Conservation (phyloP, 2,329 filamentous ascomycete genomes). For the Pyrenophora graminea region DNA sequence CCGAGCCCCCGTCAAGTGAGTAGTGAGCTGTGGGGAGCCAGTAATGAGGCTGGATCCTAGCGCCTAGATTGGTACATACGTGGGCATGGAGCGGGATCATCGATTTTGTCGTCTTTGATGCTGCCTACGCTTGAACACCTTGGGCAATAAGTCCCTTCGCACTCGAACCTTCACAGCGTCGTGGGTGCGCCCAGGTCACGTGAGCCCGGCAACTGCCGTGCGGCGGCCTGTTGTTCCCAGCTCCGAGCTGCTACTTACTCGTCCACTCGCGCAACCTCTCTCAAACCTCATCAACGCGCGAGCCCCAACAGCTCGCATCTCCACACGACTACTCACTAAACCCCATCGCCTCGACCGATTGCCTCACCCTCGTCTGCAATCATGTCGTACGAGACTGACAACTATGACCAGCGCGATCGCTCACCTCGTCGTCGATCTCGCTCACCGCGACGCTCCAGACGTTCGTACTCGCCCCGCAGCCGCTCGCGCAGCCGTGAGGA, state of each 20-base stretch:
- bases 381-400: constrained; percentile 47
- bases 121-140: not conserved
- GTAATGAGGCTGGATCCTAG: not conserved
- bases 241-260: constrained; percentile 18
- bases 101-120: not conserved
- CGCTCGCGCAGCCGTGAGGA: constrained; percentile 77
- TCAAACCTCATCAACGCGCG: constrained; percentile 33
- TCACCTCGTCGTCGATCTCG: constrained; percentile 68
- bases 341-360: constrained; percentile 14
- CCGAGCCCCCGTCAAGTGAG: not conserved
- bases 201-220: constrained; percentile 26
- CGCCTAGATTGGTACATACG: not conserved
- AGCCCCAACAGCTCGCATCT: constrained; percentile 19
- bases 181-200: constrained; percentile 12
- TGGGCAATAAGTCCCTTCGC: constrained; percentile 6
- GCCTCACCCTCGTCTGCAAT: constrained; percentile 13
- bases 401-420: constrained; percentile 54
- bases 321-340: constrained; percentile 13
- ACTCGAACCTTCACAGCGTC: not conserved
- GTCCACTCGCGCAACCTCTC: constrained; percentile 28
- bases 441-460: constrained; percentile 57
- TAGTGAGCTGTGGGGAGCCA: constrained; percentile 5
- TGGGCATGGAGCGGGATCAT: not conserved
- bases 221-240: constrained; percentile 26
- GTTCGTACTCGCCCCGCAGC: constrained; percentile 65